Evolutionary conservation across 257 asterid species (phyloP), one percentile per base, ranked within the genome.

Genomic region (Cruciata laevipes): DNA sequence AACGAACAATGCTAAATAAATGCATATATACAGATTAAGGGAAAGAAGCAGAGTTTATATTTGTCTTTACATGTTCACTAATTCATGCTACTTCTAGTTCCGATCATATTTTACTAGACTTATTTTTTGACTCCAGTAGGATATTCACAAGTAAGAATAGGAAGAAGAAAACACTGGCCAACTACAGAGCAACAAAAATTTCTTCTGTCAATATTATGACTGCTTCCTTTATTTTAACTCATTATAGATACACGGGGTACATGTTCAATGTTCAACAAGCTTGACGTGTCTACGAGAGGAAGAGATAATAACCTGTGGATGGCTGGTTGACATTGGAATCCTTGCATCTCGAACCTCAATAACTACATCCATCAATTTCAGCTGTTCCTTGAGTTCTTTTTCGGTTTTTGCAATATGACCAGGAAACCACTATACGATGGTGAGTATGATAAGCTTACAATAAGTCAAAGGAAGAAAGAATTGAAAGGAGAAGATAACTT

Each of bases 321-420:
- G 97, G 74, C 82, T 82, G 61, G 97, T 86, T 78, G 97, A 85
- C 87, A 88, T 63, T 0, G 99, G 96, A 73, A 94, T 90, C 76
- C 97, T 90, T 61, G 97, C 97, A 83, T 94, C 99, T 69, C 99
- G 87, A 70, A 90, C 96, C 84, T 94, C 97, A 73, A 94, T 85
- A 66, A 94, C 99, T 76, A 94, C 97, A 77, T 94, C 99, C 96
- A 90, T 90, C 86, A 90, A 74, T 80, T 90, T 94, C 76, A 94
- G 83, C 83, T 94, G 97, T 53, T 84, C 88, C 86, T 94, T 94
- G 67, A 94, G 96, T 81, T 88, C 95, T 68, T 85, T 94, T 80
- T 90, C 96, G 49, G 97, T 85, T 85, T 90, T 94, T 30, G 88
- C 95, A 52, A 93, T 90, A 80, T 94, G 99, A 63, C 97, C 99